Evolutionary conservation across 352 stramenopile species (phyloP), one percentile per base, ranked within the genome.

Genomic region (Pythium inflatum): DNA sequence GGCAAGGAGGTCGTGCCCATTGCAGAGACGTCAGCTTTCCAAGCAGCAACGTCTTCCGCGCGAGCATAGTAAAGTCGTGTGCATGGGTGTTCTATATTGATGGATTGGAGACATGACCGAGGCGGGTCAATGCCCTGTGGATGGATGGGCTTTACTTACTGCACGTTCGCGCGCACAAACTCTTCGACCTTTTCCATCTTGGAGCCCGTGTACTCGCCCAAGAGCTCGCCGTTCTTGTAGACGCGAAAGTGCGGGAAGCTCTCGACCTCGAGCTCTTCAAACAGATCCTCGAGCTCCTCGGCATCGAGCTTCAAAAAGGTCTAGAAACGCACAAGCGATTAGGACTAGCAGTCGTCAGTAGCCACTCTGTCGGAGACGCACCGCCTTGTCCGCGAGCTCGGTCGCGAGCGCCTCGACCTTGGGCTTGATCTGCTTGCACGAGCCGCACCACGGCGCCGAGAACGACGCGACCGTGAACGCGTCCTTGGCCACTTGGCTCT

Each of bases 141-240:
- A n/a, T n/a, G n/a, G n/a, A n/a, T n/a, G n/a, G n/a, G n/a, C 11
- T 22, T 49, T 22, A 11, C 34, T 57, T 69, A 71, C 54, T 66
- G 53, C 4, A 66, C 66, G 34, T 63, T 69, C 25, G 46, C 55
- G 45, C 79, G 82, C 64, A 92, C 82, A 62, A 94, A 89, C 62
- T 89, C 74, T 67, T 92, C 86, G 33, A 92, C 74, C 75, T 92
- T 91, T 56, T 94, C 87, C 30, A 79, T 71, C 74, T 91, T 92
- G 68, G 83, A 88, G 77, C 87, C 84, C 33, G 74, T 79, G 74
- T 81, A 82, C 62, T 94, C 82, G n/a, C 75, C 81, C 9, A 87
- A 8, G 7, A 88, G 53, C 54, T 88, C 78, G 68, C 74, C 75
- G 30, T 70, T 73, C 66, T 84, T 85, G 81, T 92, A 94, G 33